Base-by-base conservation (phyloP, 148 eudicot species). In the Mesembryanthemum crystallinum region DNA sequence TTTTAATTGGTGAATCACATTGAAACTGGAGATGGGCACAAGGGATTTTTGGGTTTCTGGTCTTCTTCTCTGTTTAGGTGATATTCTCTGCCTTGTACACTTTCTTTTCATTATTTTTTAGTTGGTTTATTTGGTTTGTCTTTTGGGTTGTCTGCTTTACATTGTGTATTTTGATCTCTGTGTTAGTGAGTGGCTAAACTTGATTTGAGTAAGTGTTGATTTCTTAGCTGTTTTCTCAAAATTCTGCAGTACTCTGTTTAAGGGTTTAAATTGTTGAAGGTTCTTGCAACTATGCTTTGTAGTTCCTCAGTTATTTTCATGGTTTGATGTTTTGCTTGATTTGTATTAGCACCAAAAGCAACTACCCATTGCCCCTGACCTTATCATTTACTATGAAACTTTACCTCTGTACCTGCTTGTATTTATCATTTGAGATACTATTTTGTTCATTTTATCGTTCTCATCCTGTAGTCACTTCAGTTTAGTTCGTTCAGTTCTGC, bases 1-100 rank as follows among this genome's bases (percentile, higher is more conserved):
- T 65, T 45, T 39, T 45, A 9, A 49, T 49, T 69, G 71, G 30
- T 45, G 72, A 62, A 49, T 70, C 55, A 27, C 71, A 25, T 75
- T 63, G 70, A 61, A 25, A 75, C 17, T 54, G 64, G 71, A 77
- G 64, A 84, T 87, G 90, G 78, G 62, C 52, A 82, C 61, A 85
- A 81, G 85, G 76, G 64, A 67, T 72, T 70, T 52, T 21, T 61
- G 69, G 43, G 25, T 79, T 79, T 73, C 85, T 47, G 77, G 73
- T 63, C 73, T 80, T 78, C 71, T 82, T 70, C 76, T 87, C 81
- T 78, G 61, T 81, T 86, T 87, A 86, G 96, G 96, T 91, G 71
- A 83, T 58, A 80, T 64, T 51, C 74, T 67, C 59, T 73, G 17
- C 30, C 32, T 14, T 21, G 5, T 4, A 1, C 49, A 18, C 9